A percentile compares a stretch with the other conserved stretches of the same genome.
Conservation (phyloP, 1,139 yeast genomes). For the Scheffersomyces insectosa region DNA sequence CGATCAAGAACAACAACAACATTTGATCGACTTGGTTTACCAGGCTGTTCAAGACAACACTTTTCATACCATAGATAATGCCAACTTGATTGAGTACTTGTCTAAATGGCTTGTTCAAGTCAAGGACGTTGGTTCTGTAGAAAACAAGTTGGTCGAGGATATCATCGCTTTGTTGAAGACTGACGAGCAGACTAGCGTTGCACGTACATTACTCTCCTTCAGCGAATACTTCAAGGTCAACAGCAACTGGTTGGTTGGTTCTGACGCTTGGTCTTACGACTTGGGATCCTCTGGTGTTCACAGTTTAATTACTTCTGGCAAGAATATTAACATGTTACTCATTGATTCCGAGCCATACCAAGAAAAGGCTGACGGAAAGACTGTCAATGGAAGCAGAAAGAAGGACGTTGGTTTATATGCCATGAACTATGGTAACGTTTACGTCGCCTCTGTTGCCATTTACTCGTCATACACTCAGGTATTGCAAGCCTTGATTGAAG, state of each 20-base stretch:
- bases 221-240: constrained; percentile 46
- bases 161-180: constrained; percentile 46
- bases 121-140: constrained; percentile 30
- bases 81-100: constrained; percentile 55
- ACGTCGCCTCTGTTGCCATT: constrained; percentile 93
- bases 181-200: constrained; percentile 35
- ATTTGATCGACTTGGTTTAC: constrained; percentile 51
- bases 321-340: constrained; percentile 79
- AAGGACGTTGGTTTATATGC: constrained; percentile 95
- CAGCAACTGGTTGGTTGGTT: constrained; percentile 84
- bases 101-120: constrained; percentile 66
- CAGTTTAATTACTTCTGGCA: constrained; percentile 71
- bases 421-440: constrained; percentile 87
- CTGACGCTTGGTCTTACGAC: constrained; percentile 95
- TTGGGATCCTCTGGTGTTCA: constrained; percentile 92
- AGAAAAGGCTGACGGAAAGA: constrained; percentile 28
- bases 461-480: constrained; percentile 93
- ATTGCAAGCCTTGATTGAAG: constrained; percentile 85
- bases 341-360: constrained; percentile 90
- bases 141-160: constrained; percentile 27
- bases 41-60: constrained; percentile 49
- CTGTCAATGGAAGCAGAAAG: constrained; percentile 56
- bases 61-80: constrained; percentile 46
- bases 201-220: constrained; percentile 47
- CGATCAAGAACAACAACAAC: constrained; percentile 50